Conservation (phyloP, 371 early-diverging fungal genomes). For the Lichtheimia corymbifera region DNA sequence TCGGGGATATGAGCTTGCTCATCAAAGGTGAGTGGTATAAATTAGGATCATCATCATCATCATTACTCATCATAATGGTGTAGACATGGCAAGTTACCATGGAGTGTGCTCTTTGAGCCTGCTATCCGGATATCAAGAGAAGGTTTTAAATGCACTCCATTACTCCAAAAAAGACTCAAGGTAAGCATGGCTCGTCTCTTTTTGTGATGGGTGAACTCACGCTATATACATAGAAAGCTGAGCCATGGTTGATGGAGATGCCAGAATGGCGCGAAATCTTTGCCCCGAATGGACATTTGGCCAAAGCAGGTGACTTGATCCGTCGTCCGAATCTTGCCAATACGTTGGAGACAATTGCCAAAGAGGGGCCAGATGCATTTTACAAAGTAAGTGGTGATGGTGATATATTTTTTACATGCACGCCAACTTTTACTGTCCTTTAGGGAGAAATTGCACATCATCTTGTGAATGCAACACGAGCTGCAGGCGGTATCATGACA, state of each 20-base stretch:
- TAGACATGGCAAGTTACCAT: conserved; percentile 81
- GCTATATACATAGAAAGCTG: conserved; percentile 13
- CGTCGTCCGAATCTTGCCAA: conserved; percentile 72
- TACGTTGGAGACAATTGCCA: conserved; percentile 81
- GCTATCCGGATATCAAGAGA: conserved; percentile 77
- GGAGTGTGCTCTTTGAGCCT: conserved; percentile 85
- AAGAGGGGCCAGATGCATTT: conserved; percentile 85
- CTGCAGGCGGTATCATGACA: conserved; percentile 83
- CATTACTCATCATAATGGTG: conserved; percentile 4
- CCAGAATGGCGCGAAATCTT: conserved; percentile 57
- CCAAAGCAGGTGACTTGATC: conserved; percentile 74
- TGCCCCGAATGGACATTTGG: conserved; percentile 67
- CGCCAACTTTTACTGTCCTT: neutral
- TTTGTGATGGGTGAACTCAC: neutral
- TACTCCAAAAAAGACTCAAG: conserved; percentile 60
- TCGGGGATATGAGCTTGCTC: conserved; percentile 84
- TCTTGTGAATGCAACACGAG: conserved; percentile 70
- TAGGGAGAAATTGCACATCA: conserved; percentile 78
- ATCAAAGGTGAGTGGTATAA: conserved; percentile 47
- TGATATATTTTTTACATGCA: neutral
- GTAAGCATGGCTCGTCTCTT: conserved; percentile 21
- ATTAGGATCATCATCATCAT: neutral
- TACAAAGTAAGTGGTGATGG: conserved; percentile 57
- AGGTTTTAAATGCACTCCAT: conserved; percentile 71
- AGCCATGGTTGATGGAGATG: conserved; percentile 36